Evolutionary conservation across 164 flowering plant genomes (phyloP).

Genomic region (Liriodendron chinense): DNA sequence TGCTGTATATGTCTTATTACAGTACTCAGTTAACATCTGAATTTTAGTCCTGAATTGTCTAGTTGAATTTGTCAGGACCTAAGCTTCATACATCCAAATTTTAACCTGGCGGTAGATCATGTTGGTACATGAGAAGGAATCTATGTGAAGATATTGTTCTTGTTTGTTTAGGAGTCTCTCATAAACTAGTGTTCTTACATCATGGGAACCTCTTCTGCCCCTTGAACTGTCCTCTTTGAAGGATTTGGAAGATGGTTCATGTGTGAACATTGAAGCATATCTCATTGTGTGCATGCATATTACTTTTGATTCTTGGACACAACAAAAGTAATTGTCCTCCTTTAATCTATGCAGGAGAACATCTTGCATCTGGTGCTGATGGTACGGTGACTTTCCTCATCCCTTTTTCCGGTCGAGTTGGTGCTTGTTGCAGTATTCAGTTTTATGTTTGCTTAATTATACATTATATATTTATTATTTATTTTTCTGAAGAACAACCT

Average conservation of each 20-base stretch:
- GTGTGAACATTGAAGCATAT: not conserved
- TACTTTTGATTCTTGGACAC: not conserved
- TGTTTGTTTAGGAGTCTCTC: not conserved
- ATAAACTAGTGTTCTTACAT: not conserved
- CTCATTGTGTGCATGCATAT: not conserved
- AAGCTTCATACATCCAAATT: not conserved
- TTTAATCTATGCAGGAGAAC: constrained; percentile 63
- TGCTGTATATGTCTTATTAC: too few species aligned
- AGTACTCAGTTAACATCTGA: too few species aligned
- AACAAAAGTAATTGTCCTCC: not conserved
- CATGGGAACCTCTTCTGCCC: not conserved
- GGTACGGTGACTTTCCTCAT: constrained; percentile 45
- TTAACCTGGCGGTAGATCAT: not conserved
- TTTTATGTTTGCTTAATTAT: too few species aligned
- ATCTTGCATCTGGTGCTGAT: constrained; percentile 96
- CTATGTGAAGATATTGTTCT: not conserved
- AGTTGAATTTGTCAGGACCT: not conserved
- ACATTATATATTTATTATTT: too few species aligned
- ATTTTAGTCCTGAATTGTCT: not conserved
- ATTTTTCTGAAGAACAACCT: not conserved
- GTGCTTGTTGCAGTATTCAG: not conserved
- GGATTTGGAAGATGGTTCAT: not conserved
- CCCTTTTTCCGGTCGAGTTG: not conserved
- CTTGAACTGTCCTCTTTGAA: not conserved
- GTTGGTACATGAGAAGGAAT: not conserved